Percentiles rank a stretch among this genome's conserved stretches.
Evolutionary conservation across 2,329 filamentous ascomycete species (phyloP).

Genomic region (Gnomoniopsis smithogilvyi): DNA sequence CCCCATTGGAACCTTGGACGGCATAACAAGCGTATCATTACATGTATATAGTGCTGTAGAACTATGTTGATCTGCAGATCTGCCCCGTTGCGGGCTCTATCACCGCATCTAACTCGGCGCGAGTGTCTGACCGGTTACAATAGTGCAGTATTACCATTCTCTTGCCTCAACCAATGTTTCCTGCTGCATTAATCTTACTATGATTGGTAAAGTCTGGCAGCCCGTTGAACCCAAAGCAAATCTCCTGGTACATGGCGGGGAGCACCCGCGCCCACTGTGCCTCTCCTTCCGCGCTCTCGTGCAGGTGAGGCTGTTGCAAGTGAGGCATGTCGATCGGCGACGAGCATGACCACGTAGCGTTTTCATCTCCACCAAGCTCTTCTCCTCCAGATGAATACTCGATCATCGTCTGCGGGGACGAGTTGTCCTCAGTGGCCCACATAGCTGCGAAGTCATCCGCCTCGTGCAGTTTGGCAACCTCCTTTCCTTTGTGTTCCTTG

Average conservation of each 20-base stretch:
- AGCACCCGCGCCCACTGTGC: conserved; percentile 3
- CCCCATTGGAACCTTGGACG: no score
- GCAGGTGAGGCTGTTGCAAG: no score
- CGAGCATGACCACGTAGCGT: neutral
- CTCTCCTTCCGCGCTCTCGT: neutral
- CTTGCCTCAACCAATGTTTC: neutral
- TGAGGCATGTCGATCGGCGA: neutral
- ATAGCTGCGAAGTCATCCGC: neutral
- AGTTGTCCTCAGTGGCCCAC: neutral
- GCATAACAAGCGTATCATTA: no score
- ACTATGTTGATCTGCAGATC: no score
- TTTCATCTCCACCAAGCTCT: neutral
- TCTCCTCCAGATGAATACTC: conserved; percentile 4
- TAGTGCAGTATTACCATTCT: neutral
- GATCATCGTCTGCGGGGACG: neutral
- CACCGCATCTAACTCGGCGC: neutral
- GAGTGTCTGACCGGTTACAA: neutral
- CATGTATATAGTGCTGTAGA: no score
- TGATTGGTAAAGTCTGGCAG: conserved; percentile 15
- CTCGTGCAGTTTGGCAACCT: neutral
- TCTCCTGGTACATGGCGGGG: conserved; percentile 4
- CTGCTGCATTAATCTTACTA: neutral
- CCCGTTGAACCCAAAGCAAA: conserved; percentile 4
- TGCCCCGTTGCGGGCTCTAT: neutral
- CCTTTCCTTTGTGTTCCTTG: neutral